Evolutionary conservation across 1,284 basidiomycete species (phyloP), one percentile per base, ranked within the genome.

Genomic region (Austroboletus niveus): DNA sequence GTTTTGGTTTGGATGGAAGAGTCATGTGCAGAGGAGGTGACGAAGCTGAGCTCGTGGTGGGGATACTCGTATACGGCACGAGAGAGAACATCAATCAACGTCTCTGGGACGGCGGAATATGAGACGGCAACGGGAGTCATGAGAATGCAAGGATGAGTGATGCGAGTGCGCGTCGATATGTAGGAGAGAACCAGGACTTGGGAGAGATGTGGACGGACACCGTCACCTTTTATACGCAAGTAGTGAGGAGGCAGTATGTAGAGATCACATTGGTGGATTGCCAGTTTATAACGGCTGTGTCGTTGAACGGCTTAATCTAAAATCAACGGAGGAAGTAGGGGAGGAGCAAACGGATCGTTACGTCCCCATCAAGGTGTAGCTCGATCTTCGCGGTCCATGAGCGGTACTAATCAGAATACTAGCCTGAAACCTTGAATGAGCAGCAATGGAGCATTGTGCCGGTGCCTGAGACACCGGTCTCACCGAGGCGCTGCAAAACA

Each of bases 11-110:
- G 63, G 4, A 66, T 66, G 7, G 68, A 58, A 6, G 61, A 69
- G 30, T 68, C 57, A 14, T 65, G 66, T 11, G 69, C 62, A 0
- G 69, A 69, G 3, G 64, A 69, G 0, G 68, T 57, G 41, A 67
- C 53, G 14, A 67, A 67, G 8, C 53, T 45, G 24, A 67, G 54
- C 10, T 68, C 53, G 30, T 57, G 69, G 6, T 41, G n/a, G 5
- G 69, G 64, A 32, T 68, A 62, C 9, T 53, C 54, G 8, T 27
- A 14, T 15, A 52, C 64, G 1, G 60, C 64, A 11, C 45, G 55
- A 47, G 53, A 50, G 15, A 70, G 38, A 11, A 69, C 45, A 17
- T 67, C 57, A 11, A 62, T 38, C 6, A 68, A 54, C 8, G 61
- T 67, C 41, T 49, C 49, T 17, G 63, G 48, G 30, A 46, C 14